phyloP scores from a whole-genome alignment of 1,284 basidiomycete genomes.

The Calocybe gambosa region DNA sequence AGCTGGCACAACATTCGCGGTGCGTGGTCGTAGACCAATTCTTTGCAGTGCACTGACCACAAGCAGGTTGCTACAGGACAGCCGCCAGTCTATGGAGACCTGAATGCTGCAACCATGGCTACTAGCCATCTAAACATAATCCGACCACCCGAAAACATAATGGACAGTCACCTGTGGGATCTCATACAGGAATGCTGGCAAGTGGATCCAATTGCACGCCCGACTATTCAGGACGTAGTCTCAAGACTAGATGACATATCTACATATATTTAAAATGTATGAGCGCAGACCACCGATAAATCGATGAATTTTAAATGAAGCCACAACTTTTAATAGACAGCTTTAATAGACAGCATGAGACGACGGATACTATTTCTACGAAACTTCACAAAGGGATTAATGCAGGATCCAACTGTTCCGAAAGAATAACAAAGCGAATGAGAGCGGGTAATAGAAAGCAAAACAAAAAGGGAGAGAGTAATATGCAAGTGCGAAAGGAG shows the following conservation, averaged over 20 bases:
- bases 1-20: slow-evolving; percentile 8
- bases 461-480: too few relatives aligned
- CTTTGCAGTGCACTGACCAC: not conserved
- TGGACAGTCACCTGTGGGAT: slow-evolving; percentile 6
- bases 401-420: not conserved
- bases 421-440: slow-evolving; percentile 1
- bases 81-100: not conserved
- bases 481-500: slow-evolving; percentile 3
- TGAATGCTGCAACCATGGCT: not conserved
- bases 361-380: slow-evolving; percentile 8
- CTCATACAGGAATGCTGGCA: slow-evolving; percentile 12
- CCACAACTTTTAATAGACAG: slow-evolving; percentile 3
- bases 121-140: slow-evolving; percentile 2
- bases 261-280: too few relatives aligned
- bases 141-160: not conserved
- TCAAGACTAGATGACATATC: not conserved
- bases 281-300: too few relatives aligned
- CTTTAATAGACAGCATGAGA: slow-evolving; percentile 3
- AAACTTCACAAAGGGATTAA: not conserved
- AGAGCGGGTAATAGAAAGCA: not conserved
- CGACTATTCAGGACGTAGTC: not conserved
- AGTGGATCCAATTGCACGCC: slow-evolving; percentile 3
- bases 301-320: not conserved
- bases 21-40: slow-evolving; percentile 2
- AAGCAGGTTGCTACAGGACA: slow-evolving; percentile 11